Evolutionary conservation across 2,329 filamentous ascomycete species (phyloP).

Genomic region (Colletotrichum sublineola): DNA sequence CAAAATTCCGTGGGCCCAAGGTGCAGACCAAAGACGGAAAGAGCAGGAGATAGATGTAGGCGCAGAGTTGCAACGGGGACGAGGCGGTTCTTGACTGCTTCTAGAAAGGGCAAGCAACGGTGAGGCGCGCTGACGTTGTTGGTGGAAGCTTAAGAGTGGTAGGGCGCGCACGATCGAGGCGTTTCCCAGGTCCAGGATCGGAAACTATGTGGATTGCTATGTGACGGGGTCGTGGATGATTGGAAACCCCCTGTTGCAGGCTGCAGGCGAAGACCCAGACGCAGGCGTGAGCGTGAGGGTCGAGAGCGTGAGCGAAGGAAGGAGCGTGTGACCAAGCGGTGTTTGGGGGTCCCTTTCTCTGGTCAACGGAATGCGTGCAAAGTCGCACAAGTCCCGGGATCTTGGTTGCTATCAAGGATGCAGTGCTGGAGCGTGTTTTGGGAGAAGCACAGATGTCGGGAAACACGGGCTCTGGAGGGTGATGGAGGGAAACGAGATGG

Average conservation of each 20-base stretch:
- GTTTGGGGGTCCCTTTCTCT: constrained; percentile 17
- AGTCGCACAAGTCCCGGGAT: constrained; percentile 40
- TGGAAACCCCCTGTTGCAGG: constrained; percentile 21
- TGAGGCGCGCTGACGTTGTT: constrained; percentile 37
- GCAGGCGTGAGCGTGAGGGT: background rate
- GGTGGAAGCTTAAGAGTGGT: constrained; percentile 21
- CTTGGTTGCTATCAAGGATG: constrained; percentile 41
- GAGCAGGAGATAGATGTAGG: background rate
- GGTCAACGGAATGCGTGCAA: constrained; percentile 17
- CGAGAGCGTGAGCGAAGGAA: background rate
- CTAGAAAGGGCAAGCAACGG: constrained; percentile 26
- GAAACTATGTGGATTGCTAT: constrained; percentile 33
- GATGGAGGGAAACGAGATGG: constrained; percentile 33
- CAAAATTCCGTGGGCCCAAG: constrained; percentile 19
- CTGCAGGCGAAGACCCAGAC: constrained; percentile 8
- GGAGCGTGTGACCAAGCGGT: constrained; percentile 32
- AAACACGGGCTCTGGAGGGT: constrained; percentile 28
- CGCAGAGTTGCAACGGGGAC: constrained; percentile 12
- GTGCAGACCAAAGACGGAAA: constrained; percentile 20
- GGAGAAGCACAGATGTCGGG: constrained; percentile 32
- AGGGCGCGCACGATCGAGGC: constrained; percentile 27
- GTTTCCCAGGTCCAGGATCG: constrained; percentile 40
- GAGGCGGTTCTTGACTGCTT: constrained; percentile 38
- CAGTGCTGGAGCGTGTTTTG: constrained; percentile 40
- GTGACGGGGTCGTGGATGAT: constrained; percentile 26